Evolutionary conservation across 2,329 filamentous ascomycete species (phyloP), one percentile per base, ranked within the genome.

Genomic region (Septoria linicola): DNA sequence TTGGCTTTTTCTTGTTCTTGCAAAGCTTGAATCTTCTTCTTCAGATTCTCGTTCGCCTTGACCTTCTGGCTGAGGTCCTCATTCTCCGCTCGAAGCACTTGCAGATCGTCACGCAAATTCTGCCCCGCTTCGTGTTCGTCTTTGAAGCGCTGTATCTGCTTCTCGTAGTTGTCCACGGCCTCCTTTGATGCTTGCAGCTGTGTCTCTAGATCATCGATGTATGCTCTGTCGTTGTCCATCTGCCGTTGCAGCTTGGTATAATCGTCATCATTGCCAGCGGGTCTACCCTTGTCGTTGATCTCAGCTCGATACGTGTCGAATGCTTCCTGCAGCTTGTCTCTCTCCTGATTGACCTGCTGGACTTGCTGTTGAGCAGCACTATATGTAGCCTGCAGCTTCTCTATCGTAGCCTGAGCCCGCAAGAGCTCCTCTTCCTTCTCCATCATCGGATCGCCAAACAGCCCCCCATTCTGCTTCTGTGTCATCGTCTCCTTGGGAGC

Each of bases 11-110:
- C 73, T 51, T 76, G 71, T 43, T 77, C 74, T 35, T 75, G 73
- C 35, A 78, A 61, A 3, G 72, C 67, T 54, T 77, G 73, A 23
- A 78, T 77, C 66, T 78, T 78, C 68, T 77, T 78, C 61, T 74
- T 76, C 17, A 78, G 69, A 51, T 78, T 78, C 59, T 78, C 76
- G 50, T 76, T 77, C 17, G 74, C 74, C 52, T 76, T 76, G 20
- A 73, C 69, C 53, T 74, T 76, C 53, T 76, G 73, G 25, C 64
- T 67, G 17, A 78, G 65, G 45, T 78, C 76, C 47, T 77, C 75
- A 25, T 76, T 70, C 62, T 78, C 76, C 0, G 73, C 71, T 45
- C 68, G 67, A 39, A 77, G 62, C 20, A 77, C 64, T 57, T 78
- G 76, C n/a, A 77, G 57, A 45, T 78, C 74, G 53, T 78, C 76